phyloP scores from a whole-genome alignment of 78 protist genomes.

The Dictyostelium capitatum region DNA sequence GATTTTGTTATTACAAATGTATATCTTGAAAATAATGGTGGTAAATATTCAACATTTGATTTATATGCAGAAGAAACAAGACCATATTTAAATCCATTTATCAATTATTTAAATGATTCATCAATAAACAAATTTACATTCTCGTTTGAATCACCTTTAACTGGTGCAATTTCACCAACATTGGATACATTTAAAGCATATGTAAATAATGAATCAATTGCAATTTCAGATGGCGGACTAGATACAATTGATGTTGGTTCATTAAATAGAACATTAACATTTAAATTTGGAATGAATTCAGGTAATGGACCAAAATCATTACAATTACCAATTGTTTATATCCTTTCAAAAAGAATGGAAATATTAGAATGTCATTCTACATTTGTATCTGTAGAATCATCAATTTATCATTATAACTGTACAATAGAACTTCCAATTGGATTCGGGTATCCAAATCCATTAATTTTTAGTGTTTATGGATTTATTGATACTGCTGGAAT shows the following conservation, averaged over 20 bases:
- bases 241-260: conserved; percentile 9
- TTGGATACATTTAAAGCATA: too few species aligned
- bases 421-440: background rate
- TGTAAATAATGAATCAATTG: too few species aligned
- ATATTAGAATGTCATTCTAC: background rate
- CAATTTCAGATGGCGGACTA: background rate
- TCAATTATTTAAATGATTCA: background rate
- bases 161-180: background rate
- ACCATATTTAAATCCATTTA: background rate
- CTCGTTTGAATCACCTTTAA: background rate
- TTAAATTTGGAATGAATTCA: background rate
- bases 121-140: background rate
- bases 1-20: background rate
- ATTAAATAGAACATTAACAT: background rate
- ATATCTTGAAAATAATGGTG: too few species aligned
- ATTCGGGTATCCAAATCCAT: background rate
- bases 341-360: background rate
- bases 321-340: background rate
- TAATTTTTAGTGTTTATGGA: background rate
- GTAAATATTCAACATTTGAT: too few species aligned
- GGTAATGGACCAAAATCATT: background rate
- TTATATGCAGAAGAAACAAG: background rate
- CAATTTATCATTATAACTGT: background rate
- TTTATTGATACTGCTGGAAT: background rate
- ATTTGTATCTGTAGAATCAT: background rate